Percentiles rank a stretch among this genome's conserved stretches.
phyloP scores from a whole-genome alignment of 768 basidiomycete species.

The Suillus cothurnatus region DNA sequence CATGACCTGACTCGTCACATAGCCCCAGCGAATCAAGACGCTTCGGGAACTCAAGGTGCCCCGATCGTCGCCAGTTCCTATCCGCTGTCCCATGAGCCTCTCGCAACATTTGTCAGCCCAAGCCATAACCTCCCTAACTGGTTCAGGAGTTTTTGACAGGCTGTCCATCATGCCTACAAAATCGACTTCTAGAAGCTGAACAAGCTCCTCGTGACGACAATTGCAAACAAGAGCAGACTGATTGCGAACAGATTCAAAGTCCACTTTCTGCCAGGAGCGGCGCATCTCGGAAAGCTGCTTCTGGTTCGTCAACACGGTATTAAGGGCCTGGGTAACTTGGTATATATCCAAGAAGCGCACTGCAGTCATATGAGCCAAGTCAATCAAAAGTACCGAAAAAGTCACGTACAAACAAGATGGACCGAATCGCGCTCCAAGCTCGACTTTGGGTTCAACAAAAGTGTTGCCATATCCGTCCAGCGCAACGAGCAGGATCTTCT shows the following conservation, averaged over 20 bases:
- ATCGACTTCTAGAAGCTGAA: slow-evolving; percentile 83
- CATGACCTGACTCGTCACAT: slow-evolving; percentile 93
- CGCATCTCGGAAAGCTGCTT: slow-evolving; percentile 87
- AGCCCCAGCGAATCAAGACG: slow-evolving; percentile 88
- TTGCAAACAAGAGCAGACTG: slow-evolving; percentile 94
- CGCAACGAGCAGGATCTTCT: slow-evolving; percentile 81
- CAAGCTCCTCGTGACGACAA: slow-evolving; percentile 87
- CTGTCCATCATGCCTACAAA: slow-evolving; percentile 78
- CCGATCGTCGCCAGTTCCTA: slow-evolving; percentile 66
- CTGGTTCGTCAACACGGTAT: slow-evolving; percentile 85
- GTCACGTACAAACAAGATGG: slow-evolving; percentile 79
- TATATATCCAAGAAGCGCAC: slow-evolving; percentile 92
- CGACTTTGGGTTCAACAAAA: slow-evolving; percentile 90
- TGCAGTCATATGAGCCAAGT: slow-evolving; percentile 32
- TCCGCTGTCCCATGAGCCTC: slow-evolving; percentile 73
- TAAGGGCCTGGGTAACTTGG: slow-evolving; percentile 87
- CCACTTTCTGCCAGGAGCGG: slow-evolving; percentile 84
- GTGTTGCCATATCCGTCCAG: slow-evolving; percentile 84
- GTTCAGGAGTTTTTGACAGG: slow-evolving; percentile 70
- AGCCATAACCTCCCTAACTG: slow-evolving; percentile 84
- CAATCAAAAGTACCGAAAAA: background rate
- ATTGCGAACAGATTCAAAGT: slow-evolving; percentile 90
- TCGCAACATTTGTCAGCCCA: slow-evolving; percentile 94
- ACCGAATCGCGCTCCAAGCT: slow-evolving; percentile 89
- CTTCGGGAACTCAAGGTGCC: slow-evolving; percentile 85